Base-by-base conservation (phyloP, 192 early-diverging fungal species). In the Entrophospora sp. region DNA sequence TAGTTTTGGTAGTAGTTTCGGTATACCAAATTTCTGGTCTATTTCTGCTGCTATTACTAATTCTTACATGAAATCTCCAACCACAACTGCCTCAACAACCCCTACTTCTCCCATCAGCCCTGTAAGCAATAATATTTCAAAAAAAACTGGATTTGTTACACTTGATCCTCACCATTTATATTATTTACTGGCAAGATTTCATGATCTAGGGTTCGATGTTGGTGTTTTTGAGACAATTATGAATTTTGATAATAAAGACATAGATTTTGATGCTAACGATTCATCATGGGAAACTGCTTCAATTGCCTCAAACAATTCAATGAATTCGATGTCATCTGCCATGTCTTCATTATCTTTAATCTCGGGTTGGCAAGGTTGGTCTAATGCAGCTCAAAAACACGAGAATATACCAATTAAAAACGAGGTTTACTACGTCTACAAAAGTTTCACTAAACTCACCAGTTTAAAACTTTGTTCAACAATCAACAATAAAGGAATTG, bases 391-490 rank as follows among this genome's bases (percentile, higher is more conserved):
- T n/a, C 61, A 53, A 44, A 51, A 27, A 32, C 6, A 45, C 34
- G 57, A 56, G 8, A 30, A 46, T 0, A 10, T 53, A 20, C 70
- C 79, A 27, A 72, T 82, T 37, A 55, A 75, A 28, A 71, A 77
- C 32, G 82, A 84, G 20, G 73, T 84, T 28, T 37, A 69, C 2
- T 76, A 77, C 60, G 77, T 84, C 27, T 76, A 78, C 69, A 64
- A 66, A 37, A 70, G 73, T 43, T 61, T 84, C n/a, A 68, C 71
- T 27, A 69, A 69, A 25, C 71, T 84, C 13, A 27, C 69, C 7
- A 71, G 74, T 0, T 66, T 84, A 37, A 71, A 75, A 25, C 72
- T 84, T 22, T n/a, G n/a, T n/a, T 61, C 71, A 16, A 60, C 67
- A 8, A 60, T 70, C 37, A 73, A 66, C 22, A 69, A 70, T 30